phyloP scores from a whole-genome alignment of 2,329 filamentous ascomycete genomes.

The Ophiostoma sp. region DNA sequence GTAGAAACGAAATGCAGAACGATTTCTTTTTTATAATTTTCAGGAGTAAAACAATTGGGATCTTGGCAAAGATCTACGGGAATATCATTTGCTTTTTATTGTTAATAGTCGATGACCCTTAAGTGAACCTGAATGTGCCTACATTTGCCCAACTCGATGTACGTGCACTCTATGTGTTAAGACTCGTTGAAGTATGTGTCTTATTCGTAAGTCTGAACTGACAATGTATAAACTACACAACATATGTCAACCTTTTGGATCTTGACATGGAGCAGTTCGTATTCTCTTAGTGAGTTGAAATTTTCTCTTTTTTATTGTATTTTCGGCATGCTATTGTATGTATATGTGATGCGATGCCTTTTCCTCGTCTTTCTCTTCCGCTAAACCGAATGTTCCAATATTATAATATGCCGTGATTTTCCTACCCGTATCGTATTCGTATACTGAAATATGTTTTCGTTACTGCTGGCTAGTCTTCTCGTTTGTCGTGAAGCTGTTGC shows the following conservation, averaged over 20 bases:
- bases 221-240: no score
- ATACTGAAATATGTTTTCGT: not conserved
- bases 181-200: not conserved
- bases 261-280: not conserved
- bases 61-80: constrained; percentile 21
- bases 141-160: not conserved
- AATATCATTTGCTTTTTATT: constrained; percentile 14
- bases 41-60: constrained; percentile 6
- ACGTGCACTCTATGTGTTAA: no score
- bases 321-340: not conserved
- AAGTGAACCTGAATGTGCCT: not conserved
- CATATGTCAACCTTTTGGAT: no score
- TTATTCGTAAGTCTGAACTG: no score
- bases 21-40: constrained; percentile 9
- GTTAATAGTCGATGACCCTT: not conserved
- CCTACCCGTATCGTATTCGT: constrained; percentile 17
- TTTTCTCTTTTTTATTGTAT: not conserved
- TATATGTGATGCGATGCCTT: not conserved
- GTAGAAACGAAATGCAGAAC: constrained; percentile 7
- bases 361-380: not conserved
- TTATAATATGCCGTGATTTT: not conserved
- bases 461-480: not conserved
- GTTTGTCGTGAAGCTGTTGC: not conserved
- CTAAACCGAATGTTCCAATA: not conserved
- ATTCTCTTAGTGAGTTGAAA: not conserved